Evolutionary conservation across 306 rosid species (phyloP).

Genomic region (Alnus glutinosa): DNA sequence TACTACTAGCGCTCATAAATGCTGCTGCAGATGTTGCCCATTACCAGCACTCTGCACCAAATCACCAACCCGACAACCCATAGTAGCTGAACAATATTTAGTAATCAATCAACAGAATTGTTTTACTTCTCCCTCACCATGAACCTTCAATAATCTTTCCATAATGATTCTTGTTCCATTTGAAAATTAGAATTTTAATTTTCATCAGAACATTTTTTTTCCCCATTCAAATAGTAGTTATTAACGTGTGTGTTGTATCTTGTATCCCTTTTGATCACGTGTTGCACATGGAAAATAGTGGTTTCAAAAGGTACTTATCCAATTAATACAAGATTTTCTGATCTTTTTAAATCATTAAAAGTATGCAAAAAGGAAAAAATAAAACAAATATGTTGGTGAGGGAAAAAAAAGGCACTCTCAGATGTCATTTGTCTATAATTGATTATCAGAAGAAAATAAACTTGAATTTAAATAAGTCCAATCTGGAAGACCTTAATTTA

Average conservation of each 20-base stretch:
- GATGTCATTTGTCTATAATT: neutral
- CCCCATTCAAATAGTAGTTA: too few relatives aligned
- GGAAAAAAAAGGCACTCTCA: neutral
- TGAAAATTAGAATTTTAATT: too few relatives aligned
- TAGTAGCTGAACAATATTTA: neutral
- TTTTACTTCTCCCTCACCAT: too few relatives aligned
- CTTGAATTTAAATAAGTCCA: neutral
- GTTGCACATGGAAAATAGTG: too few relatives aligned
- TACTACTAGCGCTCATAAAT: neutral
- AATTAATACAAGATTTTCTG: too few relatives aligned
- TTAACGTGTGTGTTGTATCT: too few relatives aligned
- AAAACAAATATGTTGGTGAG: neutral
- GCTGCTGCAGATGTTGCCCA: neutral
- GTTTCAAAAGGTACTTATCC: too few relatives aligned
- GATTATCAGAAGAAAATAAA: neutral
- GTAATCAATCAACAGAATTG: neutral
- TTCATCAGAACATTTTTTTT: too few relatives aligned
- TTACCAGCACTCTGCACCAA: neutral
- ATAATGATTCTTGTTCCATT: neutral
- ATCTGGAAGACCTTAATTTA: neutral
- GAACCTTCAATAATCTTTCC: neutral
- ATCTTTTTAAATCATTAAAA: too few relatives aligned
- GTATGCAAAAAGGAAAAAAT: neutral
- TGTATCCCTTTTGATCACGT: too few relatives aligned
- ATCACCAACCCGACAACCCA: neutral